These are phyloP conservation scores for Mortierella sp. DNA, from an alignment of 371 early-diverging fungal genomes.

Conservation along the genomic window DNA sequence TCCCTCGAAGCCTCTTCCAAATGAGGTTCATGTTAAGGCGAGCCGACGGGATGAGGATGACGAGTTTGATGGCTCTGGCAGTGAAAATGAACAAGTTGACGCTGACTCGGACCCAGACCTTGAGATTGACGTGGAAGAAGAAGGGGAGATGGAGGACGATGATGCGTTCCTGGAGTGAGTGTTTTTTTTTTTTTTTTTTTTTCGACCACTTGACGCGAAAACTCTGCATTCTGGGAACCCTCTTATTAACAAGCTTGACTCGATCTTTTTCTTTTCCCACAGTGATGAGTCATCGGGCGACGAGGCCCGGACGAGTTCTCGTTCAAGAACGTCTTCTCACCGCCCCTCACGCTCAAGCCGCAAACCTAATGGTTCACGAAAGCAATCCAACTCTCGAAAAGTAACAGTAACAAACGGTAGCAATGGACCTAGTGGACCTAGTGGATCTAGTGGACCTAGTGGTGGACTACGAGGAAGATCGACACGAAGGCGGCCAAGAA, in stretches of 20 bases:
- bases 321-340: conserved; percentile 14
- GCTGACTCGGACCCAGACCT: conserved; percentile 54
- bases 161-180: conserved; percentile 39
- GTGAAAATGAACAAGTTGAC: conserved; percentile 40
- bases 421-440: conserved; percentile 5
- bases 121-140: conserved; percentile 62
- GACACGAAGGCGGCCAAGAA: conserved; percentile 3
- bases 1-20: conserved; percentile 57
- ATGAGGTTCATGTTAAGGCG: conserved; percentile 25
- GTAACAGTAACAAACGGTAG: conserved; percentile 1
- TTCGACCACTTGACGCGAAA: background rate
- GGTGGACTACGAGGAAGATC: background rate
- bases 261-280: background rate
- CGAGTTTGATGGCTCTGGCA: conserved; percentile 44
- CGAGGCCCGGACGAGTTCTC: conserved; percentile 22
- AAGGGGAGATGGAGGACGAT: conserved; percentile 30
- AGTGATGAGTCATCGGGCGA: conserved; percentile 33
- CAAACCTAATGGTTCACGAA: conserved; percentile 25
- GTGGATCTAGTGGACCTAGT: too few species aligned
- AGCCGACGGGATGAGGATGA: conserved; percentile 51
- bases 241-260: too few species aligned
- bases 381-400: conserved; percentile 8
- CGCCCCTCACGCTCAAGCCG: conserved; percentile 24
- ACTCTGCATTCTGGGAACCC: too few species aligned
- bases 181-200: background rate